phyloP scores from a whole-genome alignment of 2,329 filamentous ascomycete species.

The Endoconidiophora polonica region DNA sequence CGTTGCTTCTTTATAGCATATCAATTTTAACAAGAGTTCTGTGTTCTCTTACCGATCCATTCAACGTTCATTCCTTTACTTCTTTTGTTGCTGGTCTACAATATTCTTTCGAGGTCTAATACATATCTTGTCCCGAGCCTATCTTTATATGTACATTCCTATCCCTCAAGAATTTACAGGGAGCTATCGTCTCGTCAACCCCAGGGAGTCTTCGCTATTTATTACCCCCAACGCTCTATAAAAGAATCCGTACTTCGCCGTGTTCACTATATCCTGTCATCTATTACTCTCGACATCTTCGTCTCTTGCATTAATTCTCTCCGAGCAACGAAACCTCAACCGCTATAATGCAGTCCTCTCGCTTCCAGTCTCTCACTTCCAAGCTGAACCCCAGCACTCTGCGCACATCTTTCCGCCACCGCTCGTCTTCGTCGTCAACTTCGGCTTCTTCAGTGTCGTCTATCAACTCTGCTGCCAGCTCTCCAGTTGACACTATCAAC shows the following conservation, averaged over 20 bases:
- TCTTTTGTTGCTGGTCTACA: constrained; percentile 1
- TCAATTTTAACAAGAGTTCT: constrained; percentile 9
- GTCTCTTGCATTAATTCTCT: constrained; percentile 16
- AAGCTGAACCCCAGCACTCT: constrained; percentile 33
- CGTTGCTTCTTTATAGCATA: constrained; percentile 2
- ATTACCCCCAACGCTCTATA: not conserved
- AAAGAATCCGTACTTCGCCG: not conserved
- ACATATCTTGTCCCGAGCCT: constrained; percentile 10
- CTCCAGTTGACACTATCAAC: constrained; percentile 36
- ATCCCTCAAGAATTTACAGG: constrained; percentile 6
- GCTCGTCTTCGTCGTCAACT: constrained; percentile 31
- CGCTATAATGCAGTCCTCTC: constrained; percentile 29
- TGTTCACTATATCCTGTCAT: not conserved
- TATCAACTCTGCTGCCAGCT: constrained; percentile 22
- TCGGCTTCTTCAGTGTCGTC: constrained; percentile 6
- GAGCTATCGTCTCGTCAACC: constrained; percentile 6
- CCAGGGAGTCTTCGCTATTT: constrained; percentile 3
- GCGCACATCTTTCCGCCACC: constrained; percentile 34
- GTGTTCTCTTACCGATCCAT: constrained; percentile 11
- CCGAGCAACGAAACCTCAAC: not conserved
- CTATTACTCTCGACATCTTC: constrained; percentile 15
- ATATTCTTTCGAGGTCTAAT: constrained; percentile 5
- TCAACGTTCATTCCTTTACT: constrained; percentile 5
- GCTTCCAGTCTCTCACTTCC: constrained; percentile 32
- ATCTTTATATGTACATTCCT: constrained; percentile 9